Evolutionary conservation across 768 basidiomycete genomes (phyloP).

Genomic region (Termitomyces sp.): DNA sequence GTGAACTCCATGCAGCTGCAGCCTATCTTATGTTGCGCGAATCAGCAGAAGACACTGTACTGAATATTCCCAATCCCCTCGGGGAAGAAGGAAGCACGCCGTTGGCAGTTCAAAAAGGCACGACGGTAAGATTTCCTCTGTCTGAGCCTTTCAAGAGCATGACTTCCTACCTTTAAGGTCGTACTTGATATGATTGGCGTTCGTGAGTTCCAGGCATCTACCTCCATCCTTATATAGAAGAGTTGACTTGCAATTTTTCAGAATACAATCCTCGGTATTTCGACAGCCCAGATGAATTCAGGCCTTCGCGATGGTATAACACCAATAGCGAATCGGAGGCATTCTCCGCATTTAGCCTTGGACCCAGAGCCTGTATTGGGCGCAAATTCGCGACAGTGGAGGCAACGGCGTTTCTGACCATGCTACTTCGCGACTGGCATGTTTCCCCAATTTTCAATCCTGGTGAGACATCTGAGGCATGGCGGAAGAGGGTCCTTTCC

Average conservation of each 20-base stretch:
- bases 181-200: slow-evolving; percentile 46
- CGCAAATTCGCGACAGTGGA: slow-evolving; percentile 52
- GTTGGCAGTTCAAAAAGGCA: slow-evolving; percentile 36
- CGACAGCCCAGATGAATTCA: slow-evolving; percentile 40
- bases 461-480: slow-evolving; percentile 35
- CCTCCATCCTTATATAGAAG: not conserved
- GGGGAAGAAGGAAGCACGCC: slow-evolving; percentile 33
- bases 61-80: slow-evolving; percentile 36
- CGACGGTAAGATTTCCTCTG: not conserved
- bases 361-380: slow-evolving; percentile 52
- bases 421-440: slow-evolving; percentile 49
- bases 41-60: slow-evolving; percentile 36
- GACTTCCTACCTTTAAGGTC: slow-evolving; percentile 18
- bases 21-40: slow-evolving; percentile 37
- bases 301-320: slow-evolving; percentile 48
- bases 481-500: slow-evolving; percentile 31
- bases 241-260: slow-evolving; percentile 12
- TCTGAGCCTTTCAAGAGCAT: no score
- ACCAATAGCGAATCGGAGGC: slow-evolving; percentile 35
- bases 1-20: slow-evolving; percentile 24
- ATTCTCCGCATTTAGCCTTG: slow-evolving; percentile 42
- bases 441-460: slow-evolving; percentile 38
- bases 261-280: slow-evolving; percentile 51
- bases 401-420: slow-evolving; percentile 47
- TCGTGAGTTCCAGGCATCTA: slow-evolving; percentile 28